A percentile compares a stretch with the other conserved stretches of the same genome.
Evolutionary conservation across 2,329 filamentous ascomycete genomes (phyloP).

Genomic region (Fusarium setosum): DNA sequence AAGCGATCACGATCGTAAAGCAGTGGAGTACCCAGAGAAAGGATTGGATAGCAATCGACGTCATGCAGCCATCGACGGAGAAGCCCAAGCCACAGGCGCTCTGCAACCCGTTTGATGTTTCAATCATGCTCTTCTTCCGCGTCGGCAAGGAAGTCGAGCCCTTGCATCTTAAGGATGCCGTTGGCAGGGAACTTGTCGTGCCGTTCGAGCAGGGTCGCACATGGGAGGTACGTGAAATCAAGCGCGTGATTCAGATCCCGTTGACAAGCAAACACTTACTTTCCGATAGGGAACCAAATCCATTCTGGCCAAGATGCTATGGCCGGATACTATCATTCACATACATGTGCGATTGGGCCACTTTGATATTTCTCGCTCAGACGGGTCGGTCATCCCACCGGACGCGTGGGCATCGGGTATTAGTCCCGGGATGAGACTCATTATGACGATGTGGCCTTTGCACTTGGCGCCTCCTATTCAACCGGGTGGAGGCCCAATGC

Average conservation of each 20-base stretch:
- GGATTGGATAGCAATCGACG: background rate
- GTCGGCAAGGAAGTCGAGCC: background rate
- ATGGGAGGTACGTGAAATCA: background rate
- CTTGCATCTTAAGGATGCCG: background rate
- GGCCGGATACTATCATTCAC: no score
- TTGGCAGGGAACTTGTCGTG: background rate
- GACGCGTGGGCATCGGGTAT: no score
- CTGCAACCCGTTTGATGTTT: background rate
- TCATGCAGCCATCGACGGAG: background rate
- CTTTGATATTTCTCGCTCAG: no score
- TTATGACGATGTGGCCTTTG: no score
- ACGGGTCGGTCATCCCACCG: no score
- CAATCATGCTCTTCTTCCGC: background rate
- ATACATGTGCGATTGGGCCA: no score
- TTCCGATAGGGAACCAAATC: background rate
- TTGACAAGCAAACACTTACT: background rate
- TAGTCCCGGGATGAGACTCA: no score
- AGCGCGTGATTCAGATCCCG: no score
- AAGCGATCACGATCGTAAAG: background rate
- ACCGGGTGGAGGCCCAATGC: no score
- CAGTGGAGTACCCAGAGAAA: background rate
- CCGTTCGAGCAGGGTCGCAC: background rate
- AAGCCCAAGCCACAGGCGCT: background rate
- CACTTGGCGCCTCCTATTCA: no score
- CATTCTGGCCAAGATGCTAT: background rate